Evolutionary conservation across 768 basidiomycete species (phyloP), one percentile per base, ranked within the genome.

Genomic region (Russula griseocarnosa): DNA sequence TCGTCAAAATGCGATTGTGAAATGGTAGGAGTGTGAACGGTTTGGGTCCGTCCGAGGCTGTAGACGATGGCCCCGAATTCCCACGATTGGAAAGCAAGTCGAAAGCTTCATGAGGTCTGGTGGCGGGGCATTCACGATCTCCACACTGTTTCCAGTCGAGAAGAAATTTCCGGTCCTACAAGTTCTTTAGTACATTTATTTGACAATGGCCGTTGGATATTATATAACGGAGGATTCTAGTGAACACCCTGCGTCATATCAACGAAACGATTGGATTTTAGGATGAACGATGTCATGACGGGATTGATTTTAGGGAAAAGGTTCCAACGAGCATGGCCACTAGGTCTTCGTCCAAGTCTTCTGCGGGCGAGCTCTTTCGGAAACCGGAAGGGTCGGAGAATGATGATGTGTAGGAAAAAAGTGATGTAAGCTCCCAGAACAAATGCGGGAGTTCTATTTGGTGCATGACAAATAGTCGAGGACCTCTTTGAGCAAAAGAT

Each of bases 231-330:
- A 86, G 58, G 26, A 86, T 73, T 18, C 77, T 71, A 18, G 75
- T 60, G 69, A 83, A 86, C 11, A 86, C 71, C 40, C 79, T 74
- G 16, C 81, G 67, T 88, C 86, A 7, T 58, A 58, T 85, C 81
- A n/a, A 80, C 64, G 44, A 73, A 66, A 44, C 69, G 60, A 32
- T 63, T 60, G 18, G 71, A 62, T 7, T 75, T 66, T n/a, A 70
- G 47, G 22, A 49, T 36, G 16, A 54, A 62, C 58, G 11, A 51
- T 34, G 24, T 76, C 1, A 77, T 69, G 0, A 69, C 66, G 10
- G 73, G 64, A 65, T 83, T 77, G 4, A 79, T 61, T 0, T 51
- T 53, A 0, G 81, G 80, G 1, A 86, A 68, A 86, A 82, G 0
- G 66, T 36, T 1, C 73, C 63, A 5, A 69, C 26, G 6, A 86